A percentile compares a stretch with the other conserved stretches of the same genome.
Conservation (phyloP, 257 asterid genomes). For the Marsdenia floribunda region DNA sequence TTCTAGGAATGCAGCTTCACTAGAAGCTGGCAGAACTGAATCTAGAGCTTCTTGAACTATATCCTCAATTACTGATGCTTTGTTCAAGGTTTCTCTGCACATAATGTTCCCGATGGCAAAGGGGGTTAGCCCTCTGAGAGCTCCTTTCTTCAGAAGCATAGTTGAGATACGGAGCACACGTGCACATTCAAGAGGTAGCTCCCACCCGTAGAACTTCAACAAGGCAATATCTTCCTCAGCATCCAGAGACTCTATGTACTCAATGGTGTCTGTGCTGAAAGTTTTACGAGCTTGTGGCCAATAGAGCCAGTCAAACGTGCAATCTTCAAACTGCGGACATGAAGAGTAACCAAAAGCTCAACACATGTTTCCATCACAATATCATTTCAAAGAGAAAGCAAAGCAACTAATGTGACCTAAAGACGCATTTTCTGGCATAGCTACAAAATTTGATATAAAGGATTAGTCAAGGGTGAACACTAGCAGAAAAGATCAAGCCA, state of each 20-base stretch:
- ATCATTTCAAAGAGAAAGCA: not conserved
- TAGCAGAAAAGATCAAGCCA: not conserved
- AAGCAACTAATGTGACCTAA: not conserved
- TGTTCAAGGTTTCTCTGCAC: constrained; percentile 67
- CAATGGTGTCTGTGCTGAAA: constrained; percentile 49
- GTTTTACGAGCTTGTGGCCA: constrained; percentile 89
- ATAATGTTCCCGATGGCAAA: constrained; percentile 66
- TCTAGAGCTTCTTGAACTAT: constrained; percentile 66
- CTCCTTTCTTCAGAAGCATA: constrained; percentile 90
- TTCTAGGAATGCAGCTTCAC: constrained; percentile 70
- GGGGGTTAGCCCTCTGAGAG: constrained; percentile 67
- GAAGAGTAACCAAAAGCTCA: not conserved
- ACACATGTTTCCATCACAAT: not conserved
- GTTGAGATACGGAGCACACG: constrained; percentile 73
- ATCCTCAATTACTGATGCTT: constrained; percentile 64
- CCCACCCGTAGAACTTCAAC: constrained; percentile 82
- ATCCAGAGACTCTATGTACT: constrained; percentile 59
- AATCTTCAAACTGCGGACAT: constrained; percentile 29
- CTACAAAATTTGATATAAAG: not conserved
- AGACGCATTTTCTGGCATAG: not conserved
- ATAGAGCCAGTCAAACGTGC: constrained; percentile 90
- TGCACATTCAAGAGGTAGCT: constrained; percentile 60
- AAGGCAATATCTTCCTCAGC: constrained; percentile 69
- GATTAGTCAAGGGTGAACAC: not conserved
- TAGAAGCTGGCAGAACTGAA: constrained; percentile 54